Evolutionary conservation across 371 early-diverging fungal species (phyloP), one percentile per base, ranked within the genome.

Genomic region (Apophysomyces ossiformis): DNA sequence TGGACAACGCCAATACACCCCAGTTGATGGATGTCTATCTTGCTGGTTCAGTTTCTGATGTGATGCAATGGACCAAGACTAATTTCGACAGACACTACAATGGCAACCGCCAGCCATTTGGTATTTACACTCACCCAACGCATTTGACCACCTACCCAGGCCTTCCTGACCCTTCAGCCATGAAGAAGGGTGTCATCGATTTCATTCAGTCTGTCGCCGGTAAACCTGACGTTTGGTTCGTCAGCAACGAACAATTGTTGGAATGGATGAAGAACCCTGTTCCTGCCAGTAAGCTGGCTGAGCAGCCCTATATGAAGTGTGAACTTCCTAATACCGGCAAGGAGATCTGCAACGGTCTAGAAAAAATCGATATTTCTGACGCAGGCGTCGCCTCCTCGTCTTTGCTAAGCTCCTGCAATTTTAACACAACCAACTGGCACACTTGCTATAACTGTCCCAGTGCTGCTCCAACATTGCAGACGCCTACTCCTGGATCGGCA

Each of bases 341-440:
- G 61, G 87, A 88, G 66, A 92, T 92, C 68, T 92, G 92, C 74
- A 90, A 92, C 66, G 92, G 92, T 64, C 72, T 90, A 44, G 85
- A 87, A 66, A 84, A 78, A 41, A 75, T 83, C 37, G 76, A 62
- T 13, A 66, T 78, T 16, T 67, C 78, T 26, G 82, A 74, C 50
- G 47, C 76, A 4, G 82, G 79, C 18, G 64, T 83, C 21, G 73
- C 80, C 15, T 85, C 87, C 38, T 77, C 75, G 1, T 59, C 66
- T 26, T 63, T 83, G 6, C 57, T 81, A 21, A 81, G 89, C 66
- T 60, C 62, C 5, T 90, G 91, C 71, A 87, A 86, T 72, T 86
- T 87, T 46, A 69, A 74, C 32, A 70, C 75, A 5, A 85, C 82
- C 36, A 73, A 82, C 45, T 87, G 85, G 83, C 77, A 71, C 38